These are phyloP conservation scores for Rhodamnia rubescens DNA, from an alignment of 345 rosid species.

Conservation along the genomic window DNA sequence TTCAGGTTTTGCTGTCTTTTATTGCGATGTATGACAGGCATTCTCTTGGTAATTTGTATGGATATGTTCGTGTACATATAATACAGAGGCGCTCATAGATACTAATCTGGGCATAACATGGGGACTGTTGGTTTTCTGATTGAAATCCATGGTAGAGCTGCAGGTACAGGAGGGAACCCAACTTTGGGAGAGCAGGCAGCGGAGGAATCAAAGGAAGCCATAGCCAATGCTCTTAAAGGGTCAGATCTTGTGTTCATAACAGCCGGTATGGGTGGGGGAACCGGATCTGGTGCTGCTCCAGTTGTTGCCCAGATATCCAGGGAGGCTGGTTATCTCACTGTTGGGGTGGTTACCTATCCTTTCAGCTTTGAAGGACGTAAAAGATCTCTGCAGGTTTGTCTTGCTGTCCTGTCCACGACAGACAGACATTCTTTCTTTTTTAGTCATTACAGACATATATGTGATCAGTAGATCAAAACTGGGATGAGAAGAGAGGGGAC, in stretches of 20 bases:
- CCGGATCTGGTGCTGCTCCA: constrained; percentile 99
- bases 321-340: constrained; percentile 92
- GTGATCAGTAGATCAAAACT: not conserved
- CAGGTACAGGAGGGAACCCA: constrained; percentile 98
- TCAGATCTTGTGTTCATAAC: constrained; percentile 97
- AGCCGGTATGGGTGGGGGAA: constrained; percentile 99
- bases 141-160: constrained; percentile 3
- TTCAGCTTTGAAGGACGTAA: constrained; percentile 99
- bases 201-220: constrained; percentile 87
- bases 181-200: constrained; percentile 97
- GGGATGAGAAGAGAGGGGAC: not conserved
- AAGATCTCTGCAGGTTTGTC: constrained; percentile 71
- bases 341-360: constrained; percentile 97
- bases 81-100: not conserved
- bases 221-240: constrained; percentile 87
- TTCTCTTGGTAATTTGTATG: not conserved
- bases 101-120: not conserved
- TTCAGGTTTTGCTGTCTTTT: not conserved
- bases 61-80: not conserved
- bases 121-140: not conserved
- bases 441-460: not conserved
- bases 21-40: not conserved
- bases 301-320: constrained; percentile 87
- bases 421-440: not conserved
- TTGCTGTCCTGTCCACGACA: not conserved